phyloP scores from a whole-genome alignment of 352 stramenopile species.

The Pythium sp. region DNA sequence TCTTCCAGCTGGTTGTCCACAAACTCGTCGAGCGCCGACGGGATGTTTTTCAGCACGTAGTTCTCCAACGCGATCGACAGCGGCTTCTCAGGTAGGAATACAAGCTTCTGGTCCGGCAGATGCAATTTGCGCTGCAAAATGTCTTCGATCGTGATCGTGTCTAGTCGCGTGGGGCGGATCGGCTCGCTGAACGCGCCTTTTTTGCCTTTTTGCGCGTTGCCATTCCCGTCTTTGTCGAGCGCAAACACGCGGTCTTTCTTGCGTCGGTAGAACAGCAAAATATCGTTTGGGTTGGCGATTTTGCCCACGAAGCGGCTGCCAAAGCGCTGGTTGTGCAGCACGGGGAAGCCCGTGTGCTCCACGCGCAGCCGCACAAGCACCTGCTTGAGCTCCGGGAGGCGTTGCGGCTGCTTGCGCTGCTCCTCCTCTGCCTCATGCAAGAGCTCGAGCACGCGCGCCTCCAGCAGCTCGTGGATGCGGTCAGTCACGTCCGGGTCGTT shows the following conservation, averaged over 20 bases:
- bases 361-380: slow-evolving; percentile 84
- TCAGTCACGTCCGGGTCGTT: slow-evolving; percentile 86
- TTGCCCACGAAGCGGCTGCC: slow-evolving; percentile 80
- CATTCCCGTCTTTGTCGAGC: slow-evolving; percentile 38
- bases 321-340: slow-evolving; percentile 88
- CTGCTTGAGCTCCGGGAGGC: slow-evolving; percentile 35
- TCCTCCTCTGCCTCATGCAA: slow-evolving; percentile 59
- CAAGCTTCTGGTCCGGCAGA: slow-evolving; percentile 61
- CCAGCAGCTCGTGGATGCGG: slow-evolving; percentile 66
- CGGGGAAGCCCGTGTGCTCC: slow-evolving; percentile 86
- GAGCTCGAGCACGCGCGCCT: slow-evolving; percentile 64
- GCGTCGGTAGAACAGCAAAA: slow-evolving; percentile 76
- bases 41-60: slow-evolving; percentile 82
- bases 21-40: slow-evolving; percentile 77
- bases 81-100: slow-evolving; percentile 71
- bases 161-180: slow-evolving; percentile 60
- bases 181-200: slow-evolving; percentile 36
- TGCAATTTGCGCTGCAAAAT: slow-evolving; percentile 66
- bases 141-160: slow-evolving; percentile 75
- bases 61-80: slow-evolving; percentile 71
- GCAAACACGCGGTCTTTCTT: slow-evolving; percentile 59
- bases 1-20: slow-evolving; percentile 63
- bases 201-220: slow-evolving; percentile 16
- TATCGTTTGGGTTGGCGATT: slow-evolving; percentile 87
- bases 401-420: slow-evolving; percentile 25